Base-by-base conservation (phyloP, 2,329 filamentous ascomycete species). In the Scolecobasidium constrictum region DNA sequence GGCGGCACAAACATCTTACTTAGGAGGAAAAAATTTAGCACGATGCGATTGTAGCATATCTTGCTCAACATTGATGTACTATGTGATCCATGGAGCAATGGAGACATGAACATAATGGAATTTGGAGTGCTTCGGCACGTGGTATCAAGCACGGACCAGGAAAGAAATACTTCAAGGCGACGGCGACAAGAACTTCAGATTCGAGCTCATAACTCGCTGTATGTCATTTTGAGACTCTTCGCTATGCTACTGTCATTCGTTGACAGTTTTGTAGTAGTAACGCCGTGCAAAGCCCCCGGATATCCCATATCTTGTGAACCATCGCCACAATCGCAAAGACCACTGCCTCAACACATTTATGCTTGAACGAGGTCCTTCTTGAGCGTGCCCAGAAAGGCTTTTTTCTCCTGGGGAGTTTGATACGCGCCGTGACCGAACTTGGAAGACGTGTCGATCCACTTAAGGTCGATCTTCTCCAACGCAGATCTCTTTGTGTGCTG, bases 361-460 rank as follows among this genome's bases (percentile, higher is more conserved):
- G 43, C 37, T 20, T 26, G 37, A 23, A 42, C 17, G 49, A 83
- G 69, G 61, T 98, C 92, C 86, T 96, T 98, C 87, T 98, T 98
- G 85, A 98, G 86, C 47, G 87, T 93, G 75, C 92, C 92, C 72
- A 94, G 69, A 78, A 86, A 92, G 67, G 86, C 81, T 75, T 84
- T 86, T 87, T 98, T 98, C 84, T 98, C 92, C 64, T 85, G 83
- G 55, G 83, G 75, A 52, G 92, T 98, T 78, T 98, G 92, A 86
- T 94, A 98, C 63, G 87, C 90, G 81, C 92, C 92, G 77, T 98
- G 92, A 72, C 92, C 92, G 71, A 98, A 98, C 79, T 98, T 94
- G 75, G 88, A 95, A 50, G 88, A 95, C 60, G 92, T 98, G 65
- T 98, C 92, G 83, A 98, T 98, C 92, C 92, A 98, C 76, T 98